Base-by-base conservation (phyloP, 371 early-diverging fungal species). In the Saksenaea vasiformis region DNA sequence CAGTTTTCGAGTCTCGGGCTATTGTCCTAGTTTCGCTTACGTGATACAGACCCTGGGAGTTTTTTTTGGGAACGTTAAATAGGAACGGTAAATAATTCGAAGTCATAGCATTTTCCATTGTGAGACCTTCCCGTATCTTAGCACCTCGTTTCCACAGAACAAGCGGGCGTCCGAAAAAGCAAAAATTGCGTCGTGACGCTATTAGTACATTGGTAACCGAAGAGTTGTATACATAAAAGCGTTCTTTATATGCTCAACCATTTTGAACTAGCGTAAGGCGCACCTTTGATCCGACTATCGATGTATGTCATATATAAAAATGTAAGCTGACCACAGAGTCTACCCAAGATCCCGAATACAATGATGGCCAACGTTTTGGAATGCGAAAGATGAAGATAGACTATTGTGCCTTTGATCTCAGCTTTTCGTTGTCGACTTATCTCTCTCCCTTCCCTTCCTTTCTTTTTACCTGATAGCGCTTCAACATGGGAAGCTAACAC, bases 401-500 rank as follows among this genome's bases (percentile, higher is more conserved):
- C 88, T 85, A 64, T 3, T 7, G n/a, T 24, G 54, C 27, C 7
- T 31, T 14, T 14, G 35, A 56, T 31, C 38, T 35, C 26, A 54
- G 7, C 26, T 26, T 24, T 5, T 9, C 17, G 31, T 56, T 56
- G 4, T 1, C 22, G 19, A 10, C 17, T 36, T 37, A 28, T 60
- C 9, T 39, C n/a, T 24, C 19, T 38, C 51, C 17, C 34, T 1
- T 17, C 27, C 13, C 17, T 26, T 1, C 14, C 27, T n/a, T 19
- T 9, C 24, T 36, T 15, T n/a, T 57, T 87, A 91, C 91, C 94
- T 64, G 93, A 84, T 5, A 96, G 60, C 0, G 97, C 97, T 54
- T 93, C 93, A 2, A 90, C 71, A 66, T 97, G 95, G 17, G 95
- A 95, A 5, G 90, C 88, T 13, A 95, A 73, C 2, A 93, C 92